Evolutionary conservation across 176 grass and related monocot species (phyloP), one percentile per base, ranked within the genome.

Genomic region (Metroxylon sagu): DNA sequence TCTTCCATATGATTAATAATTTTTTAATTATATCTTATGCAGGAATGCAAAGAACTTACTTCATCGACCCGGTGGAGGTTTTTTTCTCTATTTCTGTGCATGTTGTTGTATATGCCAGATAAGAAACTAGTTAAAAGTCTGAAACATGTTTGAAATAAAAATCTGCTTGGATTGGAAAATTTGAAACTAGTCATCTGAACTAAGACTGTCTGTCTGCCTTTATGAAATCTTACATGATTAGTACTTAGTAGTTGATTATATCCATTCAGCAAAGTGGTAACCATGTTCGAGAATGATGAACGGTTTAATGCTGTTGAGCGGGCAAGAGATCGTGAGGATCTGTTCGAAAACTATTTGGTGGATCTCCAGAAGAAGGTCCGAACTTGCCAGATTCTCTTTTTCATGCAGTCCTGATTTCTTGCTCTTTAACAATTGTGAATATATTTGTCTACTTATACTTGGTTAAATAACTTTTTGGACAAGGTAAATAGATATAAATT

Each of bases 351-450:
- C 53, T 98, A 98, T 83, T 49, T 92, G 17, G 69, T 74, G 27
- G 87, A 98, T 26, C 93, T 98, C 29, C 93, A 89, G 56, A 98
- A 98, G 67, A 89, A 98, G 93, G 93, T 98, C 67, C 14, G 12
- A 16, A 30, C 2, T 1, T 31, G 29, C 29, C 29, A 31, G 29
- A 31, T 31, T 31, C 1, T 31, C 29, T 31, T 31, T 30, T 31
- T 31, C 29, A 31, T 31, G 29, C 5, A 1, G 29, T 31, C 29
- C 4, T 31, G 29, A 31, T 31, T 31, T 31, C 29, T 31, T 31
- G 5, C 5, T 31, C 5, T 54, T 54, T 39, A 5, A 31, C 5
- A 31, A 5, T 31, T 31, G 29, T 31, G 29, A 31, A 31, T 31
- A 31, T 1, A 31, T 31, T 31, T 31, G 5, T 4, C 6, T 31